phyloP scores from a whole-genome alignment of 768 basidiomycete genomes.

The Auricularia cornea region DNA sequence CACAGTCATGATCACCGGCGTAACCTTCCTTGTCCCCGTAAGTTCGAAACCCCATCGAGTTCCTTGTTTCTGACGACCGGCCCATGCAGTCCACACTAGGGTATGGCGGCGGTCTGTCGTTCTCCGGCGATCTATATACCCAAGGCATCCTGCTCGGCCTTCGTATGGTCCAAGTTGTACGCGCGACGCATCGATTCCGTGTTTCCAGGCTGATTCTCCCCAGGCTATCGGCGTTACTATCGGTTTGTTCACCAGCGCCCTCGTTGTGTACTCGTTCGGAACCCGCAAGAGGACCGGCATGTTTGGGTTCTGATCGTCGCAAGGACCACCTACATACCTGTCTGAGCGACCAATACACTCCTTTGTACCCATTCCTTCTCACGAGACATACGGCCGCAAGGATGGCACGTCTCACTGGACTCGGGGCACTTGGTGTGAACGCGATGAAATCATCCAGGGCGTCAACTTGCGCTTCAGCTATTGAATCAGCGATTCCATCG shows the following conservation, averaged over 20 bases:
- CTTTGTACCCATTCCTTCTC: too few relatives aligned
- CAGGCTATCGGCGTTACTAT: conserved; percentile 76
- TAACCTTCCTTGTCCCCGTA: conserved; percentile 80
- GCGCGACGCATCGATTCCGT: not conserved
- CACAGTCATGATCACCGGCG: conserved; percentile 85
- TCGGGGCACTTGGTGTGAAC: too few relatives aligned
- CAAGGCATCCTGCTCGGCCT: conserved; percentile 78
- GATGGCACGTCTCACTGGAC: too few relatives aligned
- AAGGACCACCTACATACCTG: too few relatives aligned
- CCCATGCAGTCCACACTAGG: not conserved
- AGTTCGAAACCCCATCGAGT: conserved; percentile 22
- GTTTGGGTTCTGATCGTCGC: conserved; percentile 56
- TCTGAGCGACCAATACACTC: too few relatives aligned
- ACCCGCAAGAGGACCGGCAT: conserved; percentile 75
- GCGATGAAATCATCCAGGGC: too few relatives aligned
- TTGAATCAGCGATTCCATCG: too few relatives aligned
- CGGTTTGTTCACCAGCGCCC: conserved; percentile 81
- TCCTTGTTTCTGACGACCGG: not conserved
- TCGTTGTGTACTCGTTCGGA: conserved; percentile 81
- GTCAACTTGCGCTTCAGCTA: too few relatives aligned
- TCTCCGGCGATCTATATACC: conserved; percentile 77
- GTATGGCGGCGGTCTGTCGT: conserved; percentile 49
- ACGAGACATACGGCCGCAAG: too few relatives aligned
- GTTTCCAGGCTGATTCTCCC: not conserved
- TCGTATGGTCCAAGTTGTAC: conserved; percentile 76